Evolutionary conservation across 805 yeast species (phyloP).

Genomic region (Metschnikowia amazonensis): DNA sequence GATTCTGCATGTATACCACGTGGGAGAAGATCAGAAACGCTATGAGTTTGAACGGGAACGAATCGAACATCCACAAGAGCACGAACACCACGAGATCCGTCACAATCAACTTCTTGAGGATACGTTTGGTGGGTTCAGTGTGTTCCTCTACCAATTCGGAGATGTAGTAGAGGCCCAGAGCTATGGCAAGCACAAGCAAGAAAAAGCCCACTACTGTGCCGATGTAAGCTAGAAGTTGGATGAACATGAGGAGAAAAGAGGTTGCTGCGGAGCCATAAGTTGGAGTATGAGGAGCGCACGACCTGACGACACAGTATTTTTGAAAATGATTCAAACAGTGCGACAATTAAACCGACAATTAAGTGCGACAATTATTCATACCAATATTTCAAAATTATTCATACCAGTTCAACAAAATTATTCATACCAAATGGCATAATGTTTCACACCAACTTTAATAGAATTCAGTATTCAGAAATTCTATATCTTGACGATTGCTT

Average conservation of each 20-base stretch:
- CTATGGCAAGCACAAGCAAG: slow-evolving; percentile 53
- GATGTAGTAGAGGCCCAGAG: slow-evolving; percentile 86
- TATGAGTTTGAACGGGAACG: slow-evolving; percentile 69
- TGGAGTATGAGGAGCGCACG: slow-evolving; percentile 2
- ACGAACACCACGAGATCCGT: slow-evolving; percentile 52
- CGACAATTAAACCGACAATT: no score
- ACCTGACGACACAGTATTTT: no score
- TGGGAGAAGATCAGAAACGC: slow-evolving; percentile 69
- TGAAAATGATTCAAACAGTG: no score
- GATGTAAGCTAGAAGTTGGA: slow-evolving; percentile 36
- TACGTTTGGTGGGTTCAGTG: slow-evolving; percentile 74
- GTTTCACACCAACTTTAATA: no score
- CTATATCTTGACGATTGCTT: no score
- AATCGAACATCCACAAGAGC: slow-evolving; percentile 66
- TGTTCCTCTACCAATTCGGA: slow-evolving; percentile 94
- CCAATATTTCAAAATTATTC: no score
- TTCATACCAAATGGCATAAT: no score
- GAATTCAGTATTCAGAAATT: no score
- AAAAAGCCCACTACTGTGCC: slow-evolving; percentile 39
- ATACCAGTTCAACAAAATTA: no score
- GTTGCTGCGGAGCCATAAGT: neutral
- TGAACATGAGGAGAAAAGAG: slow-evolving; percentile 26
- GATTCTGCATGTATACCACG: slow-evolving; percentile 69
- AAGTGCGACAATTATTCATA: no score
- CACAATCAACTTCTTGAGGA: slow-evolving; percentile 61